Conservation (phyloP, 2,329 filamentous ascomycete genomes). For the Xylariaceae sp. region DNA sequence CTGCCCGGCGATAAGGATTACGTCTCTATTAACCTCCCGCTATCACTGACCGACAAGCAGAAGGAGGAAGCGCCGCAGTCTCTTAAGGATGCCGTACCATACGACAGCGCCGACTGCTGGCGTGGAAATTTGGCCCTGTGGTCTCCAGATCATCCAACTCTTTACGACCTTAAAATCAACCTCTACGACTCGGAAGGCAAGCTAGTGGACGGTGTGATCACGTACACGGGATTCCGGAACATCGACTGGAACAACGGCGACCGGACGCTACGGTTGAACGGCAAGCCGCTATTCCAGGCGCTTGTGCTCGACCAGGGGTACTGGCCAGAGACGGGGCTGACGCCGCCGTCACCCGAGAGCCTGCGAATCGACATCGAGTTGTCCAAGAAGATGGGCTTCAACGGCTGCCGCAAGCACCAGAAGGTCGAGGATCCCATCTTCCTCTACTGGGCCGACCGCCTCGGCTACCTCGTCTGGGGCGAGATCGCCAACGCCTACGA, state of each 20-base stretch:
- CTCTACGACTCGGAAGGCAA: conserved; percentile 48
- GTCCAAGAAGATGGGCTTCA: conserved; percentile 64
- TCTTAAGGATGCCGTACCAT: conserved; percentile 38
- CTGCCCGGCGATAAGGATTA: conserved; percentile 54
- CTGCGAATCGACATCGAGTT: conserved; percentile 57
- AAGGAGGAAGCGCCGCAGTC: conserved; percentile 42
- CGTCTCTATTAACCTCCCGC: conserved; percentile 48
- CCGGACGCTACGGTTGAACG: conserved; percentile 62
- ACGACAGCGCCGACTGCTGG: conserved; percentile 47
- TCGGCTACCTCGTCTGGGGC: conserved; percentile 66
- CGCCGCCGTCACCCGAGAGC: conserved; percentile 52
- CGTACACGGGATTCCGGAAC: conserved; percentile 63
- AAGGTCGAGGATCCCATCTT: conserved; percentile 65
- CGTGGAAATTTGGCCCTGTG: conserved; percentile 61
- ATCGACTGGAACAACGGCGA: conserved; percentile 62
- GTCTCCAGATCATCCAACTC: conserved; percentile 60
- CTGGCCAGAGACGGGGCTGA: conserved; percentile 64
- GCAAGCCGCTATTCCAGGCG: conserved; percentile 61
- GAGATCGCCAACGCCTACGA: conserved; percentile 68
- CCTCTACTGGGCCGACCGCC: conserved; percentile 62
- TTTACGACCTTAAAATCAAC: conserved; percentile 59
- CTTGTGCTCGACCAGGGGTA: conserved; percentile 65
- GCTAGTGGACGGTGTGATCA: conserved; percentile 59
- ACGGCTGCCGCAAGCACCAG: conserved; percentile 67
- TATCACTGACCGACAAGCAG: conserved; percentile 51